phyloP scores from a whole-genome alignment of 2,329 filamentous ascomycete species.

The Paramyrothecium roridum region DNA sequence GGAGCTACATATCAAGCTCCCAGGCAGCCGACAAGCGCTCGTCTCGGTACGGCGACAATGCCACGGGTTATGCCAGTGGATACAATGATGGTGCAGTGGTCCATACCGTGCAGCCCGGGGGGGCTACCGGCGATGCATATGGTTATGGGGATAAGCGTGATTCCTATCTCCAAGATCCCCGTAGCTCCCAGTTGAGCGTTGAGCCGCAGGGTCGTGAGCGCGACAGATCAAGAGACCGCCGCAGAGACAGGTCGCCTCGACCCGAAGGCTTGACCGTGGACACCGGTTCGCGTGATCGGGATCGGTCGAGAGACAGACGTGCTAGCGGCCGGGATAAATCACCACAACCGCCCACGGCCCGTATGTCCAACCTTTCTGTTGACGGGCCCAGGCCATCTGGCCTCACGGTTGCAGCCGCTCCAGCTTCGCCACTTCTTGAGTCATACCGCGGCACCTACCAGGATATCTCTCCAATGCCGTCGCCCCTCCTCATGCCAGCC shows the following conservation, averaged over 20 bases:
- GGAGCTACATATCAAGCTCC: conserved; percentile 19
- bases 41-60: conserved; percentile 15
- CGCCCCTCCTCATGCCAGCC: conserved; percentile 62
- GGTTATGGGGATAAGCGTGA: conserved; percentile 13
- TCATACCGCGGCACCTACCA: conserved; percentile 94
- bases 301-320: conserved; percentile 26
- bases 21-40: conserved; percentile 13
- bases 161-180: conserved; percentile 29
- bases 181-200: conserved; percentile 36
- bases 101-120: conserved; percentile 1
- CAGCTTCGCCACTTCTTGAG: conserved; percentile 82
- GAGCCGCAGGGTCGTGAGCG: conserved; percentile 33
- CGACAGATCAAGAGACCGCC: conserved; percentile 29
- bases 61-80: conserved; percentile 3
- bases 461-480: conserved; percentile 91
- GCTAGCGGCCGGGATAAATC: conserved; percentile 38
- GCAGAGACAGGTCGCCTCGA: conserved; percentile 22
- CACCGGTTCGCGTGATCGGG: conserved; percentile 10
- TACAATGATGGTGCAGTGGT: background rate
- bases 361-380: conserved; percentile 52
- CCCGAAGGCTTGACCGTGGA: conserved; percentile 16
- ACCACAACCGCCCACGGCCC: conserved; percentile 43
- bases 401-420: conserved; percentile 53
- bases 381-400: conserved; percentile 32
- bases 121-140: conserved; percentile 14